These are phyloP conservation scores for Closterium sp. DNA, from an alignment of 139 green algal species.

Conservation along the genomic window DNA sequence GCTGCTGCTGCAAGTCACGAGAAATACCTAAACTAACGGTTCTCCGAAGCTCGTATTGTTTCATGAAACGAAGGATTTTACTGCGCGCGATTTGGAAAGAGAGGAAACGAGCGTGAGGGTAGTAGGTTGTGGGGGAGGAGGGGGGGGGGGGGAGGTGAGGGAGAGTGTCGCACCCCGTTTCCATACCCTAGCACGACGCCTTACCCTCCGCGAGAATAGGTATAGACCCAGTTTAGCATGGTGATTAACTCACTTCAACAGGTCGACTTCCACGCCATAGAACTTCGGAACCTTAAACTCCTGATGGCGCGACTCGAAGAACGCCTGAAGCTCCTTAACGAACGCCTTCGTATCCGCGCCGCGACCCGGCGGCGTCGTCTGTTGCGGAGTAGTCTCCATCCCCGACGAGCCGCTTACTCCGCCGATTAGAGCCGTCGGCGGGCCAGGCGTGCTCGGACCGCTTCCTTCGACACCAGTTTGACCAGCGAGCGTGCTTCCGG, in stretches of 20 bases:
- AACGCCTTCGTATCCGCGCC: slow-evolving; percentile 7
- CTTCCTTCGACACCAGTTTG: not conserved
- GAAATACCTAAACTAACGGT: no score
- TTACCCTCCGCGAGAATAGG: not conserved
- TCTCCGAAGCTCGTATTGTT: no score
- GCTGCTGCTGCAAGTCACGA: not conserved
- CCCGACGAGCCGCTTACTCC: not conserved
- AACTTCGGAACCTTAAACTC: slow-evolving; percentile 24
- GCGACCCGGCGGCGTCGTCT: not conserved
- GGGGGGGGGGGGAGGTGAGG: no score
- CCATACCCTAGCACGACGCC: not conserved
- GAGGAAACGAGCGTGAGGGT: not conserved
- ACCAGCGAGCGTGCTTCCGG: not conserved
- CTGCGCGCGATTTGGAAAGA: not conserved
- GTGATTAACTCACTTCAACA: slow-evolving; percentile 16
- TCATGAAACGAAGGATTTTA: no score
- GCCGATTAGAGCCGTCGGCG: not conserved
- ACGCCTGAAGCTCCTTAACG: not conserved
- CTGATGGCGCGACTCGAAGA: not conserved
- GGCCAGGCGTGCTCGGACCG: not conserved
- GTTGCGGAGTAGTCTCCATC: not conserved
- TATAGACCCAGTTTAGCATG: no score
- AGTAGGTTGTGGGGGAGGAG: not conserved
- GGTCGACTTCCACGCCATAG: slow-evolving; percentile 28
- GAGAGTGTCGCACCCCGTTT: not conserved